phyloP scores from a whole-genome alignment of 1,284 basidiomycete species.

The Cystobasidium slooffiae region DNA sequence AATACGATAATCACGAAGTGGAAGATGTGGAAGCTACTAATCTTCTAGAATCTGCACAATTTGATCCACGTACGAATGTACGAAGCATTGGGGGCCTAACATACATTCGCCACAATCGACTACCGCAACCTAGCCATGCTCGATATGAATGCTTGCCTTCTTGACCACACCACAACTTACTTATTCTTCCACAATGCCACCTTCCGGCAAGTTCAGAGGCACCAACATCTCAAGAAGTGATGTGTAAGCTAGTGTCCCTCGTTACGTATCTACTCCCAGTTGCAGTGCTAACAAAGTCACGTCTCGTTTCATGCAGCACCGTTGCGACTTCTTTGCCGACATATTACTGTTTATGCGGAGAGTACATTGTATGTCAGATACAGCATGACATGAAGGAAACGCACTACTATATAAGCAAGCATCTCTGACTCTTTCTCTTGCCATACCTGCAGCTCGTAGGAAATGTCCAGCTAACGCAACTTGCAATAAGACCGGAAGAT shows the following conservation, averaged over 20 bases:
- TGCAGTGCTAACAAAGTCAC: neutral
- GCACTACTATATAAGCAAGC: neutral
- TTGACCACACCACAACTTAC: neutral
- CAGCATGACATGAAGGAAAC: neutral
- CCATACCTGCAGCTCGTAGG: slow-evolving; percentile 29
- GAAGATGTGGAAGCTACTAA: no score
- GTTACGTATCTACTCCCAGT: no score
- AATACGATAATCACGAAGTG: no score
- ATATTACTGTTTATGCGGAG: slow-evolving; percentile 43
- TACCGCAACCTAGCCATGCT: no score
- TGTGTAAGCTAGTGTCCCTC: slow-evolving; percentile 4
- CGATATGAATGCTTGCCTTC: neutral
- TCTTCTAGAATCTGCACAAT: no score
- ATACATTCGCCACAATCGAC: neutral
- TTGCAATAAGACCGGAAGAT: slow-evolving; percentile 35
- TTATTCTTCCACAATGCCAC: slow-evolving; percentile 12
- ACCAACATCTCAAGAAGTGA: slow-evolving; percentile 34
- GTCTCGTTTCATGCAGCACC: slow-evolving; percentile 5
- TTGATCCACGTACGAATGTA: no score
- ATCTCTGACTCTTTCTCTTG: neutral
- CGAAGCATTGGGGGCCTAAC: neutral
- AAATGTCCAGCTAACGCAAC: slow-evolving; percentile 32
- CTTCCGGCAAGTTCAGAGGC: slow-evolving; percentile 35
- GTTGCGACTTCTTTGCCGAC: slow-evolving; percentile 36
- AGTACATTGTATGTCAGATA: slow-evolving; percentile 32